Base-by-base conservation (phyloP, 2,329 filamentous ascomycete genomes). In the Aspergillus persii region DNA sequence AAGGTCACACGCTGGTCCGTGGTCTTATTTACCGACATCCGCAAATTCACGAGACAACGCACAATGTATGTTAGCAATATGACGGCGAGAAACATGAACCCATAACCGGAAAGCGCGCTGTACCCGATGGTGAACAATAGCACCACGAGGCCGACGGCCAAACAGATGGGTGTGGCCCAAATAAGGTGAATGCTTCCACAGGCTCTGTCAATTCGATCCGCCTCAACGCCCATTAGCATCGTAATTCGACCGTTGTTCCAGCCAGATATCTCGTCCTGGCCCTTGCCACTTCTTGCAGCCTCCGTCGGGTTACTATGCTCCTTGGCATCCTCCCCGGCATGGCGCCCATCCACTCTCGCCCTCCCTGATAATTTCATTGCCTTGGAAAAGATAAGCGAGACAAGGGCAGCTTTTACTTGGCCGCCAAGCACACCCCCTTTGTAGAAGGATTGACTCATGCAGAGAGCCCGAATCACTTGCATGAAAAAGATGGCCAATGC, bases 161-260 rank as follows among this genome's bases (percentile, higher is more conserved):
- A 88, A 27, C 89, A 82, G 44, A 97, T 79, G 0, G 94, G 93
- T 0, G 91, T 86, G 1, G 91, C 91, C 95, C 95, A 99, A 26
- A 90, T 81, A 79, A 97, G 85, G 74, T 99, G 95, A 76, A 97
- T 94, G 74, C 97, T 84, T 47, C 91, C 92, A 44, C 86, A 91
- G 1, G 92, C 92, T 71, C 92, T 89, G 68, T 98, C 93, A 61
- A 99, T 83, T 65, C 94, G 91, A 75, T 96, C 96, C 0, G 93
- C 96, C 72, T 98, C 94, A 49, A 95, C 92, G 61, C 91, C 94
- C 93, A 98, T 97, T 66, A 98, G 73, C 66, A 96, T 96, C 71
- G 95, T 87, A 54, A 98, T 91, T 63, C 92, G 87, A 26, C 95
- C 95, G 69, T 97, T 98, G 58, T 88, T 88, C 94, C 94, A 98